These are phyloP conservation scores for Eimeria sp. DNA, from an alignment of 169 alveolate genomes.

Conservation along the genomic window DNA sequence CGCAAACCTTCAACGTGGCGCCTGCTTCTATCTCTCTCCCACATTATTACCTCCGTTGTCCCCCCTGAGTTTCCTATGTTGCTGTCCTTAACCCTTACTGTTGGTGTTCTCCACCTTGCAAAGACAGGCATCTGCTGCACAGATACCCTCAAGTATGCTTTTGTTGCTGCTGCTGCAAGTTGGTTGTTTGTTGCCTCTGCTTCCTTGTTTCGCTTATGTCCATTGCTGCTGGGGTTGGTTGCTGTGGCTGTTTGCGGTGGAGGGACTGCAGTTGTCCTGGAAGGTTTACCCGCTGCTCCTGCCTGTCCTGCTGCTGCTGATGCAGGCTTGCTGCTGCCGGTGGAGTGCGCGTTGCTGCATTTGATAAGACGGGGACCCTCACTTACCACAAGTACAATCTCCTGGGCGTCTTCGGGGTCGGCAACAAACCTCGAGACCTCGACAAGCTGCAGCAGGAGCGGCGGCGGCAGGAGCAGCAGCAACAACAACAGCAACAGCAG, in stretches of 20 bases:
- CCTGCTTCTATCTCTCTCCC: conserved; percentile 96
- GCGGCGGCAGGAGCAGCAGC: conserved; percentile 9
- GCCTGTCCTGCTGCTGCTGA: conserved; percentile 13
- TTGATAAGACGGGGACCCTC: conserved; percentile 99
- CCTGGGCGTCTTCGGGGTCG: conserved; percentile 89
- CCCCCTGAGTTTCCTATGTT: conserved; percentile 99
- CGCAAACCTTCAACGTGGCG: conserved; percentile 87
- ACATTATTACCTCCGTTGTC: conserved; percentile 98
- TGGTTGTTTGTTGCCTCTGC: not conserved
- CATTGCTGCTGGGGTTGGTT: not conserved
- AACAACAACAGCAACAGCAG: conserved; percentile 33
- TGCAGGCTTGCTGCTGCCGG: conserved; percentile 69
- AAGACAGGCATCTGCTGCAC: conserved; percentile 97
- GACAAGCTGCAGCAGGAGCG: conserved; percentile 4
- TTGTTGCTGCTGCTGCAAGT: conserved; percentile 84
- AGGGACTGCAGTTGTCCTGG: not conserved
- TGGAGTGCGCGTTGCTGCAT: conserved; percentile 93
- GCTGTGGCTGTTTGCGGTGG: not conserved
- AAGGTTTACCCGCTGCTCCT: not conserved
- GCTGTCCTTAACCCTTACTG: conserved; percentile 98
- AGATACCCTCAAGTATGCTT: conserved; percentile 94
- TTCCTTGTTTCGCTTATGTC: not conserved
- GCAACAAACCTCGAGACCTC: conserved; percentile 16
- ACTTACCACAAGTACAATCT: conserved; percentile 95
- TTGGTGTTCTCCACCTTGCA: conserved; percentile 95